phyloP scores from a whole-genome alignment of 2,329 filamentous ascomycete species.

The Colletotrichum orchidophilum region DNA sequence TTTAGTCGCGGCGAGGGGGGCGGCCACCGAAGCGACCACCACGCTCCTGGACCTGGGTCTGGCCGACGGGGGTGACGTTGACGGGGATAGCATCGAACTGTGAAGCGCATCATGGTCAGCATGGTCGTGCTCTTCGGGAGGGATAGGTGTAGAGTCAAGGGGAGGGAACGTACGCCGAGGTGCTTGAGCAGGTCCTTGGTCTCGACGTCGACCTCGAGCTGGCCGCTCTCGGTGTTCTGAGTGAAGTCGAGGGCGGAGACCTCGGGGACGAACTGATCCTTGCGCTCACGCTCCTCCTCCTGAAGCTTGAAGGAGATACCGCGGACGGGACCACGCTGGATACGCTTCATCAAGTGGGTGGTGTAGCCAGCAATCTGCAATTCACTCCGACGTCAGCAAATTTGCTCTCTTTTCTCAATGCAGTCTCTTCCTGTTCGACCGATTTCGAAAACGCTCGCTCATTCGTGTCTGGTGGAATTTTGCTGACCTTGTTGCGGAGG shows the following conservation, averaged over 20 bases:
- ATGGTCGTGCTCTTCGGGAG: not conserved
- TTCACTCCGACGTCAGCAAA: constrained; percentile 15
- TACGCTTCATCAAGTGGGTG: constrained; percentile 99
- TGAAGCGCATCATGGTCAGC: constrained; percentile 41
- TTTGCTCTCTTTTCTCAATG: not conserved
- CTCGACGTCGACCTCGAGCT: constrained; percentile 94
- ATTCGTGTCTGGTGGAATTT: not conserved
- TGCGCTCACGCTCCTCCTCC: constrained; percentile 99
- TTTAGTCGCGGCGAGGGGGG: constrained; percentile 57
- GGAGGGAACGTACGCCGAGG: constrained; percentile 82
- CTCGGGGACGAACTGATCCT: constrained; percentile 99
- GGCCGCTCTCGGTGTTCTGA: constrained; percentile 91
- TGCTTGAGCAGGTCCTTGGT: constrained; percentile 99
- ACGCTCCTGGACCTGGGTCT: constrained; percentile 88
- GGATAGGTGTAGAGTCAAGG: not conserved
- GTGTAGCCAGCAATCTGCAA: constrained; percentile 94
- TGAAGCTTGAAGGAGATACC: constrained; percentile 99
- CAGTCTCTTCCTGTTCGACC: too few relatives aligned
- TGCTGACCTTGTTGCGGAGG: constrained; percentile 94
- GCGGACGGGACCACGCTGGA: constrained; percentile 98
- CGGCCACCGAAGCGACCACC: constrained; percentile 79
- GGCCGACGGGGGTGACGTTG: constrained; percentile 91
- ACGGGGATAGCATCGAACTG: constrained; percentile 98
- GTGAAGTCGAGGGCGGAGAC: constrained; percentile 98
- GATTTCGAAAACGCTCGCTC: too few relatives aligned